Evolutionary conservation across 371 early-diverging fungal species (phyloP).

Genomic region (Circinella minor): DNA sequence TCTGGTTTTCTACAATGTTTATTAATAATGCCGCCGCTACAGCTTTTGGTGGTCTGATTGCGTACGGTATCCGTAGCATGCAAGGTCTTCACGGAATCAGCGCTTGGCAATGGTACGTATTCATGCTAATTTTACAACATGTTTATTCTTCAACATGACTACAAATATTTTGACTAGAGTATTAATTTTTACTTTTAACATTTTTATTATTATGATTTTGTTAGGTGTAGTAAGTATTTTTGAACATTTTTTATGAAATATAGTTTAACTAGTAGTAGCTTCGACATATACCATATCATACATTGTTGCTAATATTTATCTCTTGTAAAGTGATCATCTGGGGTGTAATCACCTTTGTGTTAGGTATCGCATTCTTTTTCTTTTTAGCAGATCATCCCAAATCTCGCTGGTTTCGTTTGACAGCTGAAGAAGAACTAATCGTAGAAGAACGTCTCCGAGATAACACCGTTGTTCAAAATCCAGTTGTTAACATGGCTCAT

Average conservation of each 20-base stretch:
- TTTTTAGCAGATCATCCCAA: slow-evolving; percentile 46
- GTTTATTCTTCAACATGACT: too few species aligned
- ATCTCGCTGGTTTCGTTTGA: slow-evolving; percentile 31
- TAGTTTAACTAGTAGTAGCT: too few species aligned
- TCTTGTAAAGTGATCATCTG: slow-evolving; percentile 29
- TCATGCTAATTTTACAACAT: too few species aligned
- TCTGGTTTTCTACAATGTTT: slow-evolving; percentile 38
- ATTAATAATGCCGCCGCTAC: slow-evolving; percentile 28
- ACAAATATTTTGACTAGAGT: background rate
- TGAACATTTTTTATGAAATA: too few species aligned
- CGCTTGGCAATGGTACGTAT: slow-evolving; percentile 27
- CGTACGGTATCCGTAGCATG: slow-evolving; percentile 35
- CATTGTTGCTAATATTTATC: too few species aligned
- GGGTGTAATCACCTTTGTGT: slow-evolving; percentile 31
- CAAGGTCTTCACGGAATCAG: slow-evolving; percentile 19
- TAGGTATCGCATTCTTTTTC: slow-evolving; percentile 39
- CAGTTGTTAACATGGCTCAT: slow-evolving; percentile 32
- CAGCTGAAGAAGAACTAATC: slow-evolving; percentile 38
- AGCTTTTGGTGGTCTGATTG: slow-evolving; percentile 30
- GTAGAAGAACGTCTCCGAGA: slow-evolving; percentile 41
- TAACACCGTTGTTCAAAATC: slow-evolving; percentile 36
- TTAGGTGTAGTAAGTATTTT: slow-evolving; percentile 31
- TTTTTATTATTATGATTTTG: background rate
- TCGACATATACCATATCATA: too few species aligned
- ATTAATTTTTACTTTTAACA: background rate